phyloP scores from a whole-genome alignment of 495 filamentous ascomycete species.

The Talaromyces borbonicus region DNA sequence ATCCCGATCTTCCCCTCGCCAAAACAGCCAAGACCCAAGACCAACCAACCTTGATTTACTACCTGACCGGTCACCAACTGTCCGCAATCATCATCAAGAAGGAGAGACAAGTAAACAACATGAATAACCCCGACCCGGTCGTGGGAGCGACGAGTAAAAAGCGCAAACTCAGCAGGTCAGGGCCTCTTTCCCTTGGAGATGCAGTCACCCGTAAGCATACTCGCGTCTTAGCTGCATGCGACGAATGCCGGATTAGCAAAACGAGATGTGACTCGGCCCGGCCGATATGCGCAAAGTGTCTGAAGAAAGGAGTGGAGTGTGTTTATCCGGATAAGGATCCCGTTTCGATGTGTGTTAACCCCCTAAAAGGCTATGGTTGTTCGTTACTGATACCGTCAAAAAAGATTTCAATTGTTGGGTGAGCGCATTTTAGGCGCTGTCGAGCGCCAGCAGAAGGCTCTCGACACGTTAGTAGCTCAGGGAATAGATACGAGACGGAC shows the following conservation, averaged over 20 bases:
- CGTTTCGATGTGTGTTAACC: constrained; percentile 17
- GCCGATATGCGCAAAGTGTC: constrained; percentile 21
- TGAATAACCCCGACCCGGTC: background rate
- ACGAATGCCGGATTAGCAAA: constrained; percentile 23
- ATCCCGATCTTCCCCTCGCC: background rate
- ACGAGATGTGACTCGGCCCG: constrained; percentile 21
- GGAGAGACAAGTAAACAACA: background rate
- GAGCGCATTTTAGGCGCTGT: background rate
- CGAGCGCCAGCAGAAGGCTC: background rate
- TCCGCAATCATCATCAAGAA: background rate
- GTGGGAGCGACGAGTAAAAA: constrained; percentile 63
- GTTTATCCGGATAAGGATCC: constrained; percentile 22
- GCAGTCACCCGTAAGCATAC: constrained; percentile 20
- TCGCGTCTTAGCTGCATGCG: constrained; percentile 21
- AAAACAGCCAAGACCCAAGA: no score
- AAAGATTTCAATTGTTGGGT: background rate
- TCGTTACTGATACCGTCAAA: background rate
- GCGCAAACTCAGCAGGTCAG: constrained; percentile 72
- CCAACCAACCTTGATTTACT: background rate
- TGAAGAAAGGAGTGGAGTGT: constrained; percentile 20
- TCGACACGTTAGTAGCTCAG: background rate
- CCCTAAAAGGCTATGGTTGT: constrained; percentile 6
- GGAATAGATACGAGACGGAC: background rate
- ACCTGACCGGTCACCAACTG: background rate
- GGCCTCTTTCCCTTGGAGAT: background rate